phyloP scores from a whole-genome alignment of 2,329 filamentous ascomycete genomes.

The Fusarium keratoplasticum region DNA sequence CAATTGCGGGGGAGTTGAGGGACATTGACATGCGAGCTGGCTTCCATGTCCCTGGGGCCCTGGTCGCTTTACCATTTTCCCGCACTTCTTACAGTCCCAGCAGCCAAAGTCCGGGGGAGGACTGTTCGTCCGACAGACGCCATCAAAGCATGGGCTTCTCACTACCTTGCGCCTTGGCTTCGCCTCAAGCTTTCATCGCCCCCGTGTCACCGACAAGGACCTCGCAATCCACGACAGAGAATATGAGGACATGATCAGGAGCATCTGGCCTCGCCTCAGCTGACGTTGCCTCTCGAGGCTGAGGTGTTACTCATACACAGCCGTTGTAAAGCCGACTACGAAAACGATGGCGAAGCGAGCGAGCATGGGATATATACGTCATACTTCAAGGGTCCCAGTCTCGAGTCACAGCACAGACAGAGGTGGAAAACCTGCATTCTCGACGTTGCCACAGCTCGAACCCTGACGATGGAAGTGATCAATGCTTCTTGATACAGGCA shows the following conservation, averaged over 20 bases:
- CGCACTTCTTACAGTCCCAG: conserved; percentile 13
- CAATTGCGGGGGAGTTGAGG: conserved; percentile 33
- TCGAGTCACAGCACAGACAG: conserved; percentile 21
- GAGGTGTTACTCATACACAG: conserved; percentile 15
- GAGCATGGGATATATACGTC: conserved; percentile 21
- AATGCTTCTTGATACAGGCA: conserved; percentile 22
- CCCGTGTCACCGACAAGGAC: not conserved
- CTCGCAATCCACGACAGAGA: not conserved
- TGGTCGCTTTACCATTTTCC: conserved; percentile 16
- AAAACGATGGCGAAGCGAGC: conserved; percentile 16
- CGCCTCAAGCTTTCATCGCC: not conserved
- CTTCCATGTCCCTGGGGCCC: conserved; percentile 2
- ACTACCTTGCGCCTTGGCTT: conserved; percentile 8
- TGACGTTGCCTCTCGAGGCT: conserved; percentile 26
- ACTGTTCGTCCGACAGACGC: conserved; percentile 18
- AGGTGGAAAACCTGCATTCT: conserved; percentile 1
- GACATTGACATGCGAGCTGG: conserved; percentile 6
- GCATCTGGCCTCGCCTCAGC: conserved; percentile 3
- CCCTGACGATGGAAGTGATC: conserved; percentile 1
- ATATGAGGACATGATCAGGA: conserved; percentile 1
- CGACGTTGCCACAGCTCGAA: not conserved
- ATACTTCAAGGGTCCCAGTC: conserved; percentile 17
- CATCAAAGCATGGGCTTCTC: conserved; percentile 17
- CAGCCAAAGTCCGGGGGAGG: conserved; percentile 32
- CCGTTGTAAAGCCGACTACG: conserved; percentile 28